phyloP scores from a whole-genome alignment of 495 filamentous ascomycete genomes.

The Penicillium maclennaniae region DNA sequence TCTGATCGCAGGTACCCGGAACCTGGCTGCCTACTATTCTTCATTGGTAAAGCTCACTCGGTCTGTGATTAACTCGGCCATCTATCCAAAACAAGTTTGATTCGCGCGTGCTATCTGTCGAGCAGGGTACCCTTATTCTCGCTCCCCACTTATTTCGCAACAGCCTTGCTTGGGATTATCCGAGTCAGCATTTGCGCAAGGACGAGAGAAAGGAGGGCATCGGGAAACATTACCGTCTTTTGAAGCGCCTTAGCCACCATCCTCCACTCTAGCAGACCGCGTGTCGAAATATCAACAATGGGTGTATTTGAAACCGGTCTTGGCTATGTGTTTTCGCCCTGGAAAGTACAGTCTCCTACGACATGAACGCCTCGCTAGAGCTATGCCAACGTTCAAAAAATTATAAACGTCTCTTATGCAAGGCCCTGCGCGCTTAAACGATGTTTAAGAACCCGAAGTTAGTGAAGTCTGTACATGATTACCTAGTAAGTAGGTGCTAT shows the following conservation, averaged over 20 bases:
- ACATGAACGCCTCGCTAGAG: too few relatives aligned
- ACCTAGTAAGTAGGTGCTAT: too few relatives aligned
- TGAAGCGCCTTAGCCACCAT: conserved; percentile 9
- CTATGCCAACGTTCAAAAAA: too few relatives aligned
- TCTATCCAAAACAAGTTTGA: neutral
- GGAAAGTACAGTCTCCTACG: too few relatives aligned
- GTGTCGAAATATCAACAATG: too few relatives aligned
- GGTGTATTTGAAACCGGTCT: too few relatives aligned
- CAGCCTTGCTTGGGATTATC: neutral
- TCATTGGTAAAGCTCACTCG: neutral
- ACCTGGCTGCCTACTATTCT: conserved; percentile 7
- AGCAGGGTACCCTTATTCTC: conserved; percentile 1
- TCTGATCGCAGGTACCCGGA: conserved; percentile 9
- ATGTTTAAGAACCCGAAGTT: too few relatives aligned
- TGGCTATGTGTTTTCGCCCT: too few relatives aligned
- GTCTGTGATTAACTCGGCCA: neutral
- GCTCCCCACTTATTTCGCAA: neutral
- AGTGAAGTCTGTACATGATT: too few relatives aligned
- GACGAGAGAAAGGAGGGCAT: neutral
- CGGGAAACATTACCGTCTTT: neutral
- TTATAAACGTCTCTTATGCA: too few relatives aligned
- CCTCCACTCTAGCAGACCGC: conserved; percentile 5
- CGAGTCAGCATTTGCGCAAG: neutral
- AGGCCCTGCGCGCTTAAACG: too few relatives aligned
- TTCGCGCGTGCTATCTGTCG: neutral